Conservation (phyloP, 2,329 filamentous ascomycete species). For the Fonsecaea nubica region DNA sequence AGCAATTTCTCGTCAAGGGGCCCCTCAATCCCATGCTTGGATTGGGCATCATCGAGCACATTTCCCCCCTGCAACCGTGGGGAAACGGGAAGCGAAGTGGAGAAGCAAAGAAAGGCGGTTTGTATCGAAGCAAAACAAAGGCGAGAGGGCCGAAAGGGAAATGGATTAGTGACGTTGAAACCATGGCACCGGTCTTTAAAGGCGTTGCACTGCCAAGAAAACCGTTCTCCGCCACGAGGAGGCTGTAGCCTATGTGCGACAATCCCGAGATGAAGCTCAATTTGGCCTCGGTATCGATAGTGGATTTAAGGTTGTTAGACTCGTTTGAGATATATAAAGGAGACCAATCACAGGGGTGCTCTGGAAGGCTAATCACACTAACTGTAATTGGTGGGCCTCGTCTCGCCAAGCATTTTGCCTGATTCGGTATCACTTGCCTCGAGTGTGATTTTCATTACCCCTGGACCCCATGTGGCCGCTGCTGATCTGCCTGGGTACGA, state of each 20-base stretch:
- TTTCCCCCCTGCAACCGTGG: neutral
- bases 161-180: constrained; percentile 4
- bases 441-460: neutral
- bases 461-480: neutral
- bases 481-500: neutral
- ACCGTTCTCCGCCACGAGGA: constrained; percentile 4
- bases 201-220: constrained; percentile 17
- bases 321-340: constrained; percentile 3
- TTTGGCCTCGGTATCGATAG: constrained; percentile 17
- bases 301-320: constrained; percentile 11
- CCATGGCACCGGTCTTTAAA: constrained; percentile 2
- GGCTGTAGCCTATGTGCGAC: constrained; percentile 10
- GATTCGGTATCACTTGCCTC: neutral
- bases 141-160: constrained; percentile 5
- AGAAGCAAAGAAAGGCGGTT: constrained; percentile 8
- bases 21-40: neutral
- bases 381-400: neutral
- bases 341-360: neutral
- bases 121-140: constrained; percentile 17
- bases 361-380: neutral
- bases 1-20: constrained; percentile 16
- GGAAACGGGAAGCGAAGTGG: constrained; percentile 1
- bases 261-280: constrained; percentile 19
- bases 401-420: neutral
- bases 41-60: neutral